These are phyloP conservation scores for Corylus americana DNA, from an alignment of 306 rosid species.

Conservation along the genomic window DNA sequence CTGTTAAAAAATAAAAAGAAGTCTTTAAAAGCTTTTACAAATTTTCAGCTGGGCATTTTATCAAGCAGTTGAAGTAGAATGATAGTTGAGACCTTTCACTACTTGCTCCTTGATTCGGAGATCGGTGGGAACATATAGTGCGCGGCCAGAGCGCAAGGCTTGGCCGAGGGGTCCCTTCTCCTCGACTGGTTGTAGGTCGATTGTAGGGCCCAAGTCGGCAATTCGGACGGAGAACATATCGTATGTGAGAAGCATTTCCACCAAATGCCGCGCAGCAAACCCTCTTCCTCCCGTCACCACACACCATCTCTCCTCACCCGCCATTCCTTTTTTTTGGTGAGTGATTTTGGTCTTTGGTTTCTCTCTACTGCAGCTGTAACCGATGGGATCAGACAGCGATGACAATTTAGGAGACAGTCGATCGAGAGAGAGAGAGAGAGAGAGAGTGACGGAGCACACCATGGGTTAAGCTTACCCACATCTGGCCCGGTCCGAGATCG, in stretches of 20 bases:
- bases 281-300: constrained; percentile 96
- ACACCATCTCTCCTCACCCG: constrained; percentile 63
- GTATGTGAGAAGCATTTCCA: constrained; percentile 60
- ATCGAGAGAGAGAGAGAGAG: too few relatives aligned
- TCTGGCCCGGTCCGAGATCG: too few relatives aligned
- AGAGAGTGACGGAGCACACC: too few relatives aligned
- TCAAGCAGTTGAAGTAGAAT: neutral
- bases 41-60: neutral
- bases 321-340: constrained; percentile 30
- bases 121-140: constrained; percentile 64
- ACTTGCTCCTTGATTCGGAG: constrained; percentile 80
- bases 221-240: constrained; percentile 61
- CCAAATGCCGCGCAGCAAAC: constrained; percentile 93
- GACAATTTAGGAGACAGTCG: too few relatives aligned
- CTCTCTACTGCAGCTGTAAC: too few relatives aligned
- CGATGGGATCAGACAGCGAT: too few relatives aligned
- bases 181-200: constrained; percentile 69
- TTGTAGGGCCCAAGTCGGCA: constrained; percentile 64
- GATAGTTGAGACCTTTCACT: constrained; percentile 43
- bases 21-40: neutral
- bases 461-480: too few relatives aligned
- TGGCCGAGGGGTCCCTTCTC: constrained; percentile 62
- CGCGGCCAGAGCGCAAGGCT: constrained; percentile 73
- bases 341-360: too few relatives aligned
- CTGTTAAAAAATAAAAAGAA: constrained; percentile 37